phyloP scores from a whole-genome alignment of 2,329 filamentous ascomycete genomes.

The Penicillium freii region DNA sequence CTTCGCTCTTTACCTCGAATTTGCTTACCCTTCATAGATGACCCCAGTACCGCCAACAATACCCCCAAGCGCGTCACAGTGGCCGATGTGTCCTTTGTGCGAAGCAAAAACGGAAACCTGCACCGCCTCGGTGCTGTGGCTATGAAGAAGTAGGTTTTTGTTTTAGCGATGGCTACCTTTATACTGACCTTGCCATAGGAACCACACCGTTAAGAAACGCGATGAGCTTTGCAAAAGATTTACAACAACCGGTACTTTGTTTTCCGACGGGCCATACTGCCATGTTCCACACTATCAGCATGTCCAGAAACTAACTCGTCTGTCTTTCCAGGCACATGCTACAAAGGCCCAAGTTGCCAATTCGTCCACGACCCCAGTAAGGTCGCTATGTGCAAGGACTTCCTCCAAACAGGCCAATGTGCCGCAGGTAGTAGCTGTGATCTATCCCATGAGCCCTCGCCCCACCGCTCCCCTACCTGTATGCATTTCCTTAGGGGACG shows the following conservation, averaged over 20 bases:
- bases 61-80: constrained; percentile 73
- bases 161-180: constrained; percentile 7
- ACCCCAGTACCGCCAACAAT: constrained; percentile 59
- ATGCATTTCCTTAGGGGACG: constrained; percentile 86
- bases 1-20: constrained; percentile 20
- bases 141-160: constrained; percentile 64
- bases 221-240: constrained; percentile 70
- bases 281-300: constrained; percentile 4
- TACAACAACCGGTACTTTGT: constrained; percentile 52
- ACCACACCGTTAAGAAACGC: constrained; percentile 62
- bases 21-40: constrained; percentile 53
- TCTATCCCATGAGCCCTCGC: constrained; percentile 80
- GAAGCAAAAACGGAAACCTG: constrained; percentile 85
- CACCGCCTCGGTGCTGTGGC: constrained; percentile 73
- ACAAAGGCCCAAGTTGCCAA: constrained; percentile 74
- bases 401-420: constrained; percentile 77
- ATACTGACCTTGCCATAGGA: constrained; percentile 28
- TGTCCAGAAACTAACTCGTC: constrained; percentile 27
- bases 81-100: constrained; percentile 76
- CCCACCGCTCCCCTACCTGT: constrained; percentile 83
- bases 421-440: constrained; percentile 76
- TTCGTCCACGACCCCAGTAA: constrained; percentile 81
- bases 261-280: constrained; percentile 20
- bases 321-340: constrained; percentile 69
- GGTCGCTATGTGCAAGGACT: constrained; percentile 87